Evolutionary conservation across 495 filamentous ascomycete genomes (phyloP).

Genomic region (Durotheca rogersii): DNA sequence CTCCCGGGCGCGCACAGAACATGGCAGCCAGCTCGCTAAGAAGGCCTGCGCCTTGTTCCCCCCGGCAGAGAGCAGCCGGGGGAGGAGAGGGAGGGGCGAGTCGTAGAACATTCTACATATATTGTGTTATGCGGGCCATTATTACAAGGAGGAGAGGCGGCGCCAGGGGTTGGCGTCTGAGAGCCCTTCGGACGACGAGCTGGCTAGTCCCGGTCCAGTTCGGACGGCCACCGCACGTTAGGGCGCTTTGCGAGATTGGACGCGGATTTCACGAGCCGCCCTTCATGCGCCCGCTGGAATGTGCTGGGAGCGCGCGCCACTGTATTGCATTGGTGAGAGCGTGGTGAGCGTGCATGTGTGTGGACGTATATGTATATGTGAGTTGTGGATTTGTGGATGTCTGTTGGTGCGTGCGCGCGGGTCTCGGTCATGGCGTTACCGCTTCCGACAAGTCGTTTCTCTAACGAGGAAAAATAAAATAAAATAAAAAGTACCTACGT

Average conservation of each 20-base stretch:
- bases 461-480: too few species aligned
- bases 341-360: too few species aligned
- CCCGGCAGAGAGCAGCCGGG: conserved; percentile 10
- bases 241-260: conserved; percentile 22
- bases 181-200: conserved; percentile 10
- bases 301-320: conserved; percentile 13
- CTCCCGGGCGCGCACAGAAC: neutral
- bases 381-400: too few species aligned
- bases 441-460: too few species aligned
- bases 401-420: too few species aligned
- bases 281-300: conserved; percentile 27
- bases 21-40: neutral
- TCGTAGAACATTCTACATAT: conserved; percentile 27
- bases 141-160: conserved; percentile 22
- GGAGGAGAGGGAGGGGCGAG: too few species aligned
- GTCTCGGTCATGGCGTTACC: too few species aligned
- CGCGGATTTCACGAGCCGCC: conserved; percentile 20
- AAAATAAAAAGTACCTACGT: too few species aligned
- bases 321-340: too few species aligned
- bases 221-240: conserved; percentile 14
- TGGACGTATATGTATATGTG: too few species aligned
- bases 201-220: too few species aligned
- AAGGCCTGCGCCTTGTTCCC: neutral
- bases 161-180: conserved; percentile 25
- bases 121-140: conserved; percentile 4